Conservation (phyloP, 2,329 filamentous ascomycete species). For the Aspergillus pseudoviridinutans region DNA sequence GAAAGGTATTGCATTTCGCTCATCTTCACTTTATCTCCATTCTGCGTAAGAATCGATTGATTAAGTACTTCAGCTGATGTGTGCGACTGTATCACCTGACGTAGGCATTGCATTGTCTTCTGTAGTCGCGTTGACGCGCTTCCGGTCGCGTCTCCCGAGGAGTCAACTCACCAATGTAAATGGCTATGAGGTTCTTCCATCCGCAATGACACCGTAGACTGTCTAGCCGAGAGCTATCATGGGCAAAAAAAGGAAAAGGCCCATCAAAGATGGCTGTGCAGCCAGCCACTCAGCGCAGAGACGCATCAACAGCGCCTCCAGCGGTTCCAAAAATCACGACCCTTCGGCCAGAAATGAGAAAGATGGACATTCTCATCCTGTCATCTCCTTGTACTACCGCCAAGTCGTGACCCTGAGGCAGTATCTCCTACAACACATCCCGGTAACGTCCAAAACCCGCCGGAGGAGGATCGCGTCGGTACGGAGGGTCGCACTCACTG, state of each 20-base stretch:
- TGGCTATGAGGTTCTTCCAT: neutral
- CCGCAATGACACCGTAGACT: neutral
- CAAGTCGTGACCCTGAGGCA: conserved; percentile 64
- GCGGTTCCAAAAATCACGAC: conserved; percentile 14
- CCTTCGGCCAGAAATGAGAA: conserved; percentile 8
- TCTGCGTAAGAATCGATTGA: neutral
- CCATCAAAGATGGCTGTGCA: conserved; percentile 20
- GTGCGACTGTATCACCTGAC: neutral
- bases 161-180: neutral
- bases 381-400: conserved; percentile 67
- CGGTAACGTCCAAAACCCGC: conserved; percentile 58
- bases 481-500: conserved; percentile 13
- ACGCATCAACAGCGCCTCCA: conserved; percentile 22
- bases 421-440: conserved; percentile 64
- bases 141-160: neutral
- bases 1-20: neutral
- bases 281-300: conserved; percentile 14
- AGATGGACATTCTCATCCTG: conserved; percentile 47
- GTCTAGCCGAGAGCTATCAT: conserved; percentile 19
- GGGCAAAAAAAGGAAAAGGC: conserved; percentile 43
- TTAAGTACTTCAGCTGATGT: neutral
- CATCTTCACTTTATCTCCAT: neutral
- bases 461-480: conserved; percentile 43
- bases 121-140: neutral
- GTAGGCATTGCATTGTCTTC: neutral